Evolutionary conservation across 2,329 filamentous ascomycete species (phyloP).

Genomic region (Claviceps maximensis): DNA sequence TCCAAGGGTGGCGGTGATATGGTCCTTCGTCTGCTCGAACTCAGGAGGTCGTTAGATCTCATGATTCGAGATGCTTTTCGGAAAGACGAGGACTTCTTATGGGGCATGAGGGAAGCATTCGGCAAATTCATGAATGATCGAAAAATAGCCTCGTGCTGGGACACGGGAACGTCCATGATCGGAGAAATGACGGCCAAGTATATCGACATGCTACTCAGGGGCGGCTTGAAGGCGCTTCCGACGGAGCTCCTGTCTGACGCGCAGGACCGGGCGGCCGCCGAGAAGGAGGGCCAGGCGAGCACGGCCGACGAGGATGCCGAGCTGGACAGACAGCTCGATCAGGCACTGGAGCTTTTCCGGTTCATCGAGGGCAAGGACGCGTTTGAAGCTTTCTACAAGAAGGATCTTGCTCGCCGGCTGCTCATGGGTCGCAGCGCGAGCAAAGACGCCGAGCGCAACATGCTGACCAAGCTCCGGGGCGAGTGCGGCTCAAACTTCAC

Average conservation of each 20-base stretch:
- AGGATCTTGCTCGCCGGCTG: conserved; percentile 77
- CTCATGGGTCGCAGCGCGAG: conserved; percentile 88
- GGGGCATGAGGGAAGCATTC: conserved; percentile 74
- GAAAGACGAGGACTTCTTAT: conserved; percentile 62
- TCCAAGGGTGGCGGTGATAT: conserved; percentile 69
- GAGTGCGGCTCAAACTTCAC: conserved; percentile 93
- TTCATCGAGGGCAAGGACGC: conserved; percentile 96
- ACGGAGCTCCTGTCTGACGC: conserved; percentile 50
- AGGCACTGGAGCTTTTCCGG: conserved; percentile 85
- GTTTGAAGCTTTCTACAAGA: conserved; percentile 99
- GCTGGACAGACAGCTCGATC: conserved; percentile 81
- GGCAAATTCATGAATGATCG: conserved; percentile 86
- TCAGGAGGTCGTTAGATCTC: conserved; percentile 67
- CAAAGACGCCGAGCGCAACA: conserved; percentile 88
- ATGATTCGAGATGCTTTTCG: conserved; percentile 67
- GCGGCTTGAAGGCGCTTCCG: conserved; percentile 74
- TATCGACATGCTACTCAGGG: conserved; percentile 76
- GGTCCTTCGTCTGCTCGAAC: conserved; percentile 67
- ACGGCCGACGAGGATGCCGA: conserved; percentile 82
- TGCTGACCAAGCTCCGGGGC: conserved; percentile 80
- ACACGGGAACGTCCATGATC: conserved; percentile 79
- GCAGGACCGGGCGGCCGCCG: conserved; percentile 42
- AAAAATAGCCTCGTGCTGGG: conserved; percentile 57
- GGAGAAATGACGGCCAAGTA: conserved; percentile 99
- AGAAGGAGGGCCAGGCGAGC: conserved; percentile 49